Evolutionary conservation across 2,329 filamentous ascomycete species (phyloP), one percentile per base, ranked within the genome.

Genomic region (Hypoxylon sp.): DNA sequence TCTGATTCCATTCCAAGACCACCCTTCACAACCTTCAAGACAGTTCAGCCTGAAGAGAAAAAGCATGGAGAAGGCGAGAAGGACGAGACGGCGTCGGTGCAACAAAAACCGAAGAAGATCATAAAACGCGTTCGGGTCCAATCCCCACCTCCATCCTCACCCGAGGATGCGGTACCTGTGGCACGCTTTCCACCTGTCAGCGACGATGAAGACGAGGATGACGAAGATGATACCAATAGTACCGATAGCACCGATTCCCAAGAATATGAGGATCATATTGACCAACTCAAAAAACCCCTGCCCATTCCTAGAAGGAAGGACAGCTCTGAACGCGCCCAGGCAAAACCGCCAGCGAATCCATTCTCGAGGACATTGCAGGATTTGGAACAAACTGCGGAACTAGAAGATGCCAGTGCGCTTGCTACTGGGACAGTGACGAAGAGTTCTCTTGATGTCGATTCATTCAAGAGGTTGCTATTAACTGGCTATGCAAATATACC

Each of bases 381-480:
- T 52, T 71, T 85, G 55, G 85, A 87, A 62, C 76, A 76, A 25
- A 71, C 74, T 3, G 70, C 71, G 21, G 76, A 71, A 32, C 75
- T 51, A 11, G 66, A 79, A 37, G 73, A 75, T 39, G 71, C 76
- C 16, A 74, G 79, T 21, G 72, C 77, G 70, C 58, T 78, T 70
- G 72, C 78, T 65, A 11, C 74, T 65, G 61, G 75, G 67, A 53
- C 56, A 9, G 74, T 73, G 39, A 54, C 67, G 7, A 83, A 80
- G 70, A 80, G 77, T 16, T 84, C 87, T 0, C 78, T 95, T 68
- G 91, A 96, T 74, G 92, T 95, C 0, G 88, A 93, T 74, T 89
- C 91, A 6, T 96, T 96, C 79, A 90, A 89, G 74, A 85, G 90
- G 63, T 79, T 96, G 65, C 83, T 96, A 50, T 83, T 96, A 80